Base-by-base conservation (phyloP, 2,329 filamentous ascomycete species). In the Spiromastix sp. region DNA sequence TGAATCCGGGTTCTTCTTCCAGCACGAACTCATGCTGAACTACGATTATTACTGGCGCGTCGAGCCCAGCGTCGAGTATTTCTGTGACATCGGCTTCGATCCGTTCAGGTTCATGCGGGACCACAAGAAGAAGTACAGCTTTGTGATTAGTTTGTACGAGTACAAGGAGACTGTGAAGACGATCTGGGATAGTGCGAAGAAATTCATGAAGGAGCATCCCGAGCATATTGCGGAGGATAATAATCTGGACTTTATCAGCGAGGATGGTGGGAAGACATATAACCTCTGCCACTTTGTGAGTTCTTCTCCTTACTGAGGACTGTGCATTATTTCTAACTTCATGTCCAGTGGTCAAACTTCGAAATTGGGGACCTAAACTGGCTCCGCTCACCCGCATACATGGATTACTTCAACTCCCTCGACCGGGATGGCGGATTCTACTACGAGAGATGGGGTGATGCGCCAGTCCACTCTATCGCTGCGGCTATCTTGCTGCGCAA, bases 21-120 rank as follows among this genome's bases (percentile, higher is more conserved):
- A 82, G 42, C 91, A 98, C 60, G 74, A 77, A 19, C 67, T 95
- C 48, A 87, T 98, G 84, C 66, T 84, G 60, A 86, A 96, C 59
- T 98, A 93, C 63, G 91, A 98, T 57, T 98, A 85, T 76, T 98
- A 98, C 74, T 98, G 91, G 91, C 85, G 93, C 48, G 91, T 98
- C 10, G 91, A 98, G 71, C 91, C 91, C 50, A 91, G 84, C 63
- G 79, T 98, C 56, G 84, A 96, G 68, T 80, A 98, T 42, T 95
- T 77, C 72, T 98, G 91, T 65, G 91, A 98, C 56, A 74, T 98
- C 53, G 74, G 85, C 61, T 93, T 93, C 61, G 91, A 98, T 55
- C 84, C 91, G 5, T 98, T 98, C 79, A 85, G 85, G 45, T 86
- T 77, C 68, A 95, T 98, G 86, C 79, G 81, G 49, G 87, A 96